Evolutionary conservation across 352 stramenopile species (phyloP), one percentile per base, ranked within the genome.

Genomic region (Phytophthora chlamydospora): DNA sequence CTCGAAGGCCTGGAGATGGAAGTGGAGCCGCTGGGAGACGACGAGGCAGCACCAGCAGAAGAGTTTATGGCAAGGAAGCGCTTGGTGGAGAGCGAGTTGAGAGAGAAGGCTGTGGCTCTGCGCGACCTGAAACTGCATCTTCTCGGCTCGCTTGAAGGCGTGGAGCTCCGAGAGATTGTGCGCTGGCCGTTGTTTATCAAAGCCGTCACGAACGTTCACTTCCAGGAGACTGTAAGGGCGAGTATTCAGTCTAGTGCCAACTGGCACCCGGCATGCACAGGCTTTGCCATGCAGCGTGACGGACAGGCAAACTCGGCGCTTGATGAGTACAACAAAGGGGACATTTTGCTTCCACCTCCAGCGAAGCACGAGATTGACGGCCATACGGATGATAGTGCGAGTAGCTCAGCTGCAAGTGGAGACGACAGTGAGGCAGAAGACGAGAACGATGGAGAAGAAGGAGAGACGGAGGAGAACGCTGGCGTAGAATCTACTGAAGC

Each of bases 371-470:
- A 90, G 54, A 85, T 90, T 32, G 83, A 93, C 49, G 85, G 81
- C 7, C 80, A 91, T 62, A 94, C 85, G 1, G 85, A 94, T 36
- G 81, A 94, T 42, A 91, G 83, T 38, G 83, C 81, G 2, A 90
- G 73, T 45, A 80, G 67, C 19, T 94, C 85, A 5, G 85, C 76
- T 8, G 80, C 74, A 3, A 90, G 80, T 45, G 77, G 60, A 0
- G 76, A 91, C 1, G 75, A 80, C 11, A 71, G 43, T 8, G 66
- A 71, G 6, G 62, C 36, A 2, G 65, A 72, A 12, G 73, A 65
- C 8, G 66, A 66, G 0, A 55, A 41, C 11, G 54, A 68, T 2
- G 48, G 35, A 11, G 53, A 35, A 5, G 62, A 45, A 27, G 48
- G 63, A 42, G 32, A 13, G 54, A 42, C 42, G 46, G 38, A 58